phyloP scores from a whole-genome alignment of 805 yeast genomes.

The Candida silvatica region DNA sequence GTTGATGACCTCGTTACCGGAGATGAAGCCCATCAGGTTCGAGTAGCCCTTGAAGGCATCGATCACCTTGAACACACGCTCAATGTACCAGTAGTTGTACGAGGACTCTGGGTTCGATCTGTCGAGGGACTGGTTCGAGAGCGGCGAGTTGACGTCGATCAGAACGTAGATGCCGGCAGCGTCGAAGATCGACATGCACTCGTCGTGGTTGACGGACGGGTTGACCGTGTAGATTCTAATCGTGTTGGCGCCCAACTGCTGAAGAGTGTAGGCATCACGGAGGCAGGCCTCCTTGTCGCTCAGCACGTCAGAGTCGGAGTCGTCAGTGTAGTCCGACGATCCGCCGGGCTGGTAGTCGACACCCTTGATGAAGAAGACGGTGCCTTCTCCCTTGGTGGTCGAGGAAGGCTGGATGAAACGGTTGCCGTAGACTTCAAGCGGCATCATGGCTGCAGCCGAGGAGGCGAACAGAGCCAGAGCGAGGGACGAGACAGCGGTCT shows the following conservation, averaged over 20 bases:
- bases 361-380: constrained; percentile 74
- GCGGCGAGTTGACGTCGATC: constrained; percentile 78
- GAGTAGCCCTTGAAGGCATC: constrained; percentile 81
- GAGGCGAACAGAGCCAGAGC: not conserved
- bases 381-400: constrained; percentile 29
- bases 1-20: constrained; percentile 90
- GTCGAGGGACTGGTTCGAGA: constrained; percentile 54
- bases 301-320: constrained; percentile 47
- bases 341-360: constrained; percentile 95
- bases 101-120: constrained; percentile 64
- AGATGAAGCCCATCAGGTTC: constrained; percentile 78
- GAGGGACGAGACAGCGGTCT: not conserved
- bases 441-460: constrained; percentile 38
- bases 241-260: constrained; percentile 73
- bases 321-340: constrained; percentile 47
- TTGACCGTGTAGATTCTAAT: constrained; percentile 75
- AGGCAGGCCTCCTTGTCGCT: constrained; percentile 62
- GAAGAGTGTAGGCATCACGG: constrained; percentile 73
- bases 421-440: constrained; percentile 45
- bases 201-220: constrained; percentile 81
- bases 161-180: constrained; percentile 88
- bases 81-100: constrained; percentile 62
- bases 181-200: constrained; percentile 83
- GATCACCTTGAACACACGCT: constrained; percentile 75
- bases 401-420: constrained; percentile 49